Evolutionary conservation across 805 yeast genomes (phyloP).

Genomic region (Starmerella bacillaris): DNA sequence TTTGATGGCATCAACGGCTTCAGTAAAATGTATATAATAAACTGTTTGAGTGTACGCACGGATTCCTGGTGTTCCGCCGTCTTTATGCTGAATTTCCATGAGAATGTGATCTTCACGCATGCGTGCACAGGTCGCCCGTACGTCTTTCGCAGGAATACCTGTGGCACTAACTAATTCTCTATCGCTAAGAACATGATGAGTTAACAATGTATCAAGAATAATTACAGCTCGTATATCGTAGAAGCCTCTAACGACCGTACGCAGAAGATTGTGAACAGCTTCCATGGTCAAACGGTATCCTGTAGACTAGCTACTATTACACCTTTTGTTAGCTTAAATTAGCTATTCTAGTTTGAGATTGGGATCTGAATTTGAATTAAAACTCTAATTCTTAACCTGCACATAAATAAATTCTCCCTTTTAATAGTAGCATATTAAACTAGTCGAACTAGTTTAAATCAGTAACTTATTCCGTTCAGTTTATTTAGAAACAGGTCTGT

Average conservation of each 20-base stretch:
- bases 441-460: too few species aligned
- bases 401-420: too few species aligned
- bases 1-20: conserved; percentile 86
- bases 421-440: too few species aligned
- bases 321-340: too few species aligned
- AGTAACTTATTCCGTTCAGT: too few species aligned
- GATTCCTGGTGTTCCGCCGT: conserved; percentile 39
- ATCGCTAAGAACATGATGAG: conserved; percentile 80
- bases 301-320: too few species aligned
- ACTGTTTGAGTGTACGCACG: conserved; percentile 61
- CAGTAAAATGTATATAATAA: conserved; percentile 74
- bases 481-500: too few species aligned
- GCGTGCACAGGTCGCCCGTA: conserved; percentile 63
- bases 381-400: too few species aligned
- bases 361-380: too few species aligned
- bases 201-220: conserved; percentile 67
- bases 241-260: conserved; percentile 73
- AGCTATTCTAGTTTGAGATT: too few species aligned
- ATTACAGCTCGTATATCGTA: conserved; percentile 70
- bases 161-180: conserved; percentile 71
- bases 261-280: conserved; percentile 35
- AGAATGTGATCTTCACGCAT: conserved; percentile 71
- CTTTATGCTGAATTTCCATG: conserved; percentile 24
- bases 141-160: conserved; percentile 71
- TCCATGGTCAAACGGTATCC: too few species aligned